These are phyloP conservation scores for Quaeritorhiza haematococci DNA, from an alignment of 371 early-diverging fungal genomes.

Conservation along the genomic window DNA sequence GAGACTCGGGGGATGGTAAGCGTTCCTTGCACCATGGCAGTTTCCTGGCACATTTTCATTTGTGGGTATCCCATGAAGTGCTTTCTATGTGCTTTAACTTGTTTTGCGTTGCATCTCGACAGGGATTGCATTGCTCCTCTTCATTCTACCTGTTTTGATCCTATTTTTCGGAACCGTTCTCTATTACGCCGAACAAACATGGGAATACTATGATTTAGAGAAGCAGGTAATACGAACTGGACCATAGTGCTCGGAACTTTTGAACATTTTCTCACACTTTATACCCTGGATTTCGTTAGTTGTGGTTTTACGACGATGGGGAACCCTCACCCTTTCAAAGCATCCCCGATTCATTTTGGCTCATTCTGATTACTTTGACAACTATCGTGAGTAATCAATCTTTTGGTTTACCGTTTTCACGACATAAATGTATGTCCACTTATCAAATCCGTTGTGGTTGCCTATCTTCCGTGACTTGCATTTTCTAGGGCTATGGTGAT, in stretches of 20 bases:
- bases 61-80: too few species aligned
- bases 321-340: constrained; percentile 9
- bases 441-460: neutral
- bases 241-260: too few species aligned
- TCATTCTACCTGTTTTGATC: constrained; percentile 1
- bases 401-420: too few species aligned
- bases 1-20: constrained; percentile 1
- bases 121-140: constrained; percentile 2
- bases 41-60: too few species aligned
- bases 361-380: constrained; percentile 30
- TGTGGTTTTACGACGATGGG: constrained; percentile 2
- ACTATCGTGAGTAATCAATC: constrained; percentile 18
- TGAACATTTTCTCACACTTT: neutral
- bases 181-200: constrained; percentile 7
- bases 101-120: neutral
- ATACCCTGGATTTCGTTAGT: neutral
- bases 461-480: neutral
- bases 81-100: neutral
- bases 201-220: neutral
- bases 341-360: constrained; percentile 26
- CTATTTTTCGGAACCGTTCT: constrained; percentile 6
- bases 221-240: neutral
- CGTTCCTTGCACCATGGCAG: too few species aligned
- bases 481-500: constrained; percentile 15
- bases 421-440: too few species aligned